Evolutionary conservation across 2,329 filamentous ascomycete species (phyloP), one percentile per base, ranked within the genome.

Genomic region (Fusarium phyllophilum): DNA sequence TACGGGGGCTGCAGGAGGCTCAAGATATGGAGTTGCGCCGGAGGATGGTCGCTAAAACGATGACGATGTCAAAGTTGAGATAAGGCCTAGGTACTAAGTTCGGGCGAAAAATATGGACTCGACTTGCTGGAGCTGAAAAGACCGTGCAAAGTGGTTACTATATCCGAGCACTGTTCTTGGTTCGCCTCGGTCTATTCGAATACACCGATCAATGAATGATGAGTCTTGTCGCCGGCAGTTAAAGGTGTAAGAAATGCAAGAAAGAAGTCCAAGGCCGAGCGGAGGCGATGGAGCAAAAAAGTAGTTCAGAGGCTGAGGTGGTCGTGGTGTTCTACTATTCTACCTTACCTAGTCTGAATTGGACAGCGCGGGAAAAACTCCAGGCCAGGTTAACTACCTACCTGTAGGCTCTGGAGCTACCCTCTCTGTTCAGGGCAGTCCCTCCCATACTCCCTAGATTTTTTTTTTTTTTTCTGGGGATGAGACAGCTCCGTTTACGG

Each of bases 401-500:
- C 48, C 64, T 38, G 38, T 51, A 51, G 41, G 52, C 62, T 51
- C 58, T 72, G 46, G 62, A 74, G 64, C 67, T 72, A 64, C 39
- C 31, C 36, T 39, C 38, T 39, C 34, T 29, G 33, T 24, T 31
- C 31, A 51, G 46, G 29, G 46, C 29, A 49, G 31, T 51, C 48
- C n/a, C 13, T 34, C 31, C 17, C 9, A 24, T 34, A 72, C 73
- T 77, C 73, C 75, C 73, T 76, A 68, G 68, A 80, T 78, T 81
- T 81, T 80, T 79, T 81, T 10, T 4, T 7, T 7, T 29, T 22
- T 29, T 14, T 48, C 78, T 75, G 74, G 76, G 76, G 71, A 68
- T 51, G 42, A 49, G 62, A 73, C 61, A 75, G 78, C 80, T 82
- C 81, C 81, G 81, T 81, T 82, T 77, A 81, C 81, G 80, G 79